Conservation (phyloP, 371 early-diverging fungal species). For the Racocetra persica region DNA sequence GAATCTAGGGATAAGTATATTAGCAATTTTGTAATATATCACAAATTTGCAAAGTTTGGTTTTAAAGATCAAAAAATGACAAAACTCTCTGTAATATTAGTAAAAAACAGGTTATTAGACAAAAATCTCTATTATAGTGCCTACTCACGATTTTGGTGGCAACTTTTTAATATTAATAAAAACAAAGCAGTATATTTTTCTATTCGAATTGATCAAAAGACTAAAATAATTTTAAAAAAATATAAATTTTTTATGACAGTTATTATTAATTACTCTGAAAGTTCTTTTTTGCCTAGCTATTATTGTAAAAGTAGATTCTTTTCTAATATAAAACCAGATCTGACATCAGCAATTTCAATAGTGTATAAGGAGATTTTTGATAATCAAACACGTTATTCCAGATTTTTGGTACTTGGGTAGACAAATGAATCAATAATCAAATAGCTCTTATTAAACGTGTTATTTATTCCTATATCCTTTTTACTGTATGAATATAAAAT, state of each 20-base stretch:
- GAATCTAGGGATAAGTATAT: too few relatives aligned
- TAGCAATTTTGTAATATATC: too few relatives aligned
- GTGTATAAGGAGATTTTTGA: background rate
- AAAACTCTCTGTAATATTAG: too few relatives aligned
- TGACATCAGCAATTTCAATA: background rate
- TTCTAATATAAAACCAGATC: background rate
- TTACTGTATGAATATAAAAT: background rate
- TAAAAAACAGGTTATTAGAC: too few relatives aligned
- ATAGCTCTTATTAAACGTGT: background rate
- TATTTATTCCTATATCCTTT: background rate
- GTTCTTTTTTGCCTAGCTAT: background rate
- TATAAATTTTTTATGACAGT: background rate
- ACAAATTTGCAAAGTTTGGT: too few relatives aligned
- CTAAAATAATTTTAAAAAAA: background rate
- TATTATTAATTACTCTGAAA: background rate
- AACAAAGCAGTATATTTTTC: too few relatives aligned
- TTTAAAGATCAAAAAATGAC: too few relatives aligned
- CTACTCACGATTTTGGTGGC: too few relatives aligned
- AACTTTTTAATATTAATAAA: too few relatives aligned
- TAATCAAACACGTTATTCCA: background rate
- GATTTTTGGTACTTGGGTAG: background rate
- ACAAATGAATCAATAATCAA: background rate
- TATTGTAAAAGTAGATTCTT: background rate
- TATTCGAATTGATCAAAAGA: background rate
- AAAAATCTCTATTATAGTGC: too few relatives aligned